Percentiles rank a stretch among this genome's conserved stretches.
phyloP scores from a whole-genome alignment of 2,329 filamentous ascomycete species.

The Didymella pomorum region DNA sequence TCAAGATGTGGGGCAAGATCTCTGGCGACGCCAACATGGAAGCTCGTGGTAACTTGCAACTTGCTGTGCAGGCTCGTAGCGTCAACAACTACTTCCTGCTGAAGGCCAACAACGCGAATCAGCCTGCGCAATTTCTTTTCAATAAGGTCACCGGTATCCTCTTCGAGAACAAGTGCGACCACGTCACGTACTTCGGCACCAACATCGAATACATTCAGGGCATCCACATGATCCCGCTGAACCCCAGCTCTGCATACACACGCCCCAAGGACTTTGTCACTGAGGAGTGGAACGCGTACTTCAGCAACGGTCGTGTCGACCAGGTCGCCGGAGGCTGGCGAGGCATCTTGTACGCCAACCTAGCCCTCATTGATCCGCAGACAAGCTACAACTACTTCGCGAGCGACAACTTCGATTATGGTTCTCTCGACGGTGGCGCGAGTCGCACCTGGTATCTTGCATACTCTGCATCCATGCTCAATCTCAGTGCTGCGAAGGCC shows the following conservation, averaged over 20 bases:
- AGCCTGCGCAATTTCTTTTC: slow-evolving; percentile 78
- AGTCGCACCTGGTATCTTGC: slow-evolving; percentile 52
- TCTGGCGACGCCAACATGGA: slow-evolving; percentile 80
- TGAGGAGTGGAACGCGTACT: slow-evolving; percentile 74
- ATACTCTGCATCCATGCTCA: slow-evolving; percentile 44
- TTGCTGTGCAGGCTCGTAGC: slow-evolving; percentile 77
- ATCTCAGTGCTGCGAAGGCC: slow-evolving; percentile 1
- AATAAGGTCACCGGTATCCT: slow-evolving; percentile 80
- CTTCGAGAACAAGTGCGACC: slow-evolving; percentile 97
- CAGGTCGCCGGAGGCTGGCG: slow-evolving; percentile 79
- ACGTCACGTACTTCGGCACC: slow-evolving; percentile 84
- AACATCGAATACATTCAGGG: slow-evolving; percentile 72
- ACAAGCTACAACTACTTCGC: slow-evolving; percentile 80
- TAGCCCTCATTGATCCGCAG: slow-evolving; percentile 77
- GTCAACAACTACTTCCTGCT: slow-evolving; percentile 87
- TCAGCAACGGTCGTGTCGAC: slow-evolving; percentile 72
- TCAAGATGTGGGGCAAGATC: slow-evolving; percentile 93
- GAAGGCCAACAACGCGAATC: slow-evolving; percentile 71
- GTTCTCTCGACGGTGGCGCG: slow-evolving; percentile 82
- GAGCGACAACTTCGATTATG: slow-evolving; percentile 68
- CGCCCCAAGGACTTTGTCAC: slow-evolving; percentile 75
- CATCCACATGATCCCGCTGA: slow-evolving; percentile 85
- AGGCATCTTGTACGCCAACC: slow-evolving; percentile 83
- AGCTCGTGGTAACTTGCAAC: slow-evolving; percentile 80
- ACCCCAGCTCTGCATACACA: slow-evolving; percentile 74